These are phyloP conservation scores for Glycine soja DNA, from an alignment of 306 rosid genomes.

Conservation along the genomic window DNA sequence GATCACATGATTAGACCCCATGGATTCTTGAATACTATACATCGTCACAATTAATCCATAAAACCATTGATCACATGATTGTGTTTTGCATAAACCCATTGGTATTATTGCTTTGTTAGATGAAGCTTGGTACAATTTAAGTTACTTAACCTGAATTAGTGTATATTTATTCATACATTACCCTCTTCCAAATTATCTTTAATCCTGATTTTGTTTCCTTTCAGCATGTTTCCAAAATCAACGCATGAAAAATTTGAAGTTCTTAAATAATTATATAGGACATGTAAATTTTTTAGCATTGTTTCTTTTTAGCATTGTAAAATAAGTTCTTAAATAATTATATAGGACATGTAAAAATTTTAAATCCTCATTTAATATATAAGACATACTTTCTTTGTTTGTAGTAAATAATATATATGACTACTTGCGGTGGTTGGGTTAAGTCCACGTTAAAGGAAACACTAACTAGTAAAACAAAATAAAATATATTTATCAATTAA, in stretches of 20 bases:
- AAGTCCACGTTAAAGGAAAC: not conserved
- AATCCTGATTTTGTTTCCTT: conserved; percentile 56
- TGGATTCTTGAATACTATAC: no score
- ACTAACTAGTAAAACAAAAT: not conserved
- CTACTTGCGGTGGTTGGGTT: not conserved
- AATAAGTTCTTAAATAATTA: no score
- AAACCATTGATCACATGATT: no score
- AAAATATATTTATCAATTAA: not conserved
- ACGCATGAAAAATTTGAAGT: conserved; percentile 81
- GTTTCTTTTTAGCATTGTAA: no score
- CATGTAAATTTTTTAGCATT: no score
- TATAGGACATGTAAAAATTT: no score
- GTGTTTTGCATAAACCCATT: conserved; percentile 86
- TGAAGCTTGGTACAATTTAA: conserved; percentile 84
- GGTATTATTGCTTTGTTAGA: conserved; percentile 84
- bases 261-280: no score
- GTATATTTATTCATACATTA: conserved; percentile 41
- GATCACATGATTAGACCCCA: no score
- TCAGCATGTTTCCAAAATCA: conserved; percentile 93
- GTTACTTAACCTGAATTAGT: conserved; percentile 58
- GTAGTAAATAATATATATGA: no score
- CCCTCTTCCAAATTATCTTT: conserved; percentile 42
- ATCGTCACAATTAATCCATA: no score
- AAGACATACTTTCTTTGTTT: no score
- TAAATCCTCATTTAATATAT: no score